A percentile compares a stretch with the other conserved stretches of the same genome.
Evolutionary conservation across 257 asterid genomes (phyloP).

Genomic region (Sherardia arvensis): DNA sequence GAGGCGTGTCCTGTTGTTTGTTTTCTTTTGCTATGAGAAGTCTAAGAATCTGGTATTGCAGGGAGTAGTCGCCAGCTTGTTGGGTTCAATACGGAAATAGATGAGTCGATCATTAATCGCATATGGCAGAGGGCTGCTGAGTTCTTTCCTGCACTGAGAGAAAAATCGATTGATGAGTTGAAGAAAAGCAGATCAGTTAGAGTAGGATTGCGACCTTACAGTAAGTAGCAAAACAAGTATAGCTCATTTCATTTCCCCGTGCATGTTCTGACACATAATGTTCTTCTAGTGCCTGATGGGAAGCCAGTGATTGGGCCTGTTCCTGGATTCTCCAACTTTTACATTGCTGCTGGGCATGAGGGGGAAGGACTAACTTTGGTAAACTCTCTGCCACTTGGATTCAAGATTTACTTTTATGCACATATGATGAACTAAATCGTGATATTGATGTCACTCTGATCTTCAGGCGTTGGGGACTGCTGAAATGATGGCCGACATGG

Average conservation of each 20-base stretch:
- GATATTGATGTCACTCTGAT: slow-evolving; percentile 1
- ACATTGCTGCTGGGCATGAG: slow-evolving; percentile 90
- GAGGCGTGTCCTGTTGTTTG: not conserved
- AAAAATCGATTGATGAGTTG: slow-evolving; percentile 46
- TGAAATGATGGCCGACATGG: slow-evolving; percentile 81
- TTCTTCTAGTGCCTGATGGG: slow-evolving; percentile 64
- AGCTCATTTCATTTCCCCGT: not conserved
- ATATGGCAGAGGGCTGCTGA: slow-evolving; percentile 84
- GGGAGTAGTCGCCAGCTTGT: slow-evolving; percentile 94
- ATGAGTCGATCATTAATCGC: slow-evolving; percentile 51
- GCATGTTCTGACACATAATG: slow-evolving; percentile 12
- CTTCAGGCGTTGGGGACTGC: slow-evolving; percentile 87
- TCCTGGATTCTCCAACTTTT: slow-evolving; percentile 60
- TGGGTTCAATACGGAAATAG: slow-evolving; percentile 64
- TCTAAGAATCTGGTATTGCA: slow-evolving; percentile 19
- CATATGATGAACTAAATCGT: not conserved
- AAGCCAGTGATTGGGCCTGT: slow-evolving; percentile 79
- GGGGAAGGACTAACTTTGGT: slow-evolving; percentile 96
- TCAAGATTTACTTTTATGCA: not conserved
- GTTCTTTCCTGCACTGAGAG: slow-evolving; percentile 62
- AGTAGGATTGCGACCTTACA: slow-evolving; percentile 93
- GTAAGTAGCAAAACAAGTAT: slow-evolving; percentile 41
- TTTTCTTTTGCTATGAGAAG: not conserved
- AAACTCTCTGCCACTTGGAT: slow-evolving; percentile 9
- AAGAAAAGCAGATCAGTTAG: slow-evolving; percentile 57